Evolutionary conservation across 1,284 basidiomycete genomes (phyloP).

Genomic region (Microbotryomycetes sp.): DNA sequence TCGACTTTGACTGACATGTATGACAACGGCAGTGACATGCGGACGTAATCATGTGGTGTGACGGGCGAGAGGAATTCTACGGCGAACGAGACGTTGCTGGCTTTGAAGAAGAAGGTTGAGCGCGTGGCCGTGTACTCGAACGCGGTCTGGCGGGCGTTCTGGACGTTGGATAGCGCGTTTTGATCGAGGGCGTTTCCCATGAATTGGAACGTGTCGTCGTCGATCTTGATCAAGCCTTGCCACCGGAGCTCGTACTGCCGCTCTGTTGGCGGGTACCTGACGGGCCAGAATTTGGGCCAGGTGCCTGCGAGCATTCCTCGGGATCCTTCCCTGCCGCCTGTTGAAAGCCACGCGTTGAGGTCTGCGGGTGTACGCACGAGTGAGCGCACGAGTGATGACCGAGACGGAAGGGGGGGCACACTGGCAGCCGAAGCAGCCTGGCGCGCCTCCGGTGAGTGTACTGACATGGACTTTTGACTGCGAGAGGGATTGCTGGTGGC

Average conservation of each 20-base stretch:
- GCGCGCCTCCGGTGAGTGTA: no score
- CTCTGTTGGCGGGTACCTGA: slow-evolving; percentile 14
- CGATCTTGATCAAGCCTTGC: slow-evolving; percentile 28
- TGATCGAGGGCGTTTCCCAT: slow-evolving; percentile 16
- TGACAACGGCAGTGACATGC: slow-evolving; percentile 26
- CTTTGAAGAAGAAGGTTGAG: slow-evolving; percentile 21
- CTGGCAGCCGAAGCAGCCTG: no score
- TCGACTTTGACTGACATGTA: slow-evolving; percentile 24
- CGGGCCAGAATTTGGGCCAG: slow-evolving; percentile 32
- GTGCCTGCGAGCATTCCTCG: slow-evolving; percentile 24
- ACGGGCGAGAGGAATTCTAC: slow-evolving; percentile 28
- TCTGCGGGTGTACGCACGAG: slow-evolving; percentile 5
- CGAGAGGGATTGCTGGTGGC: slow-evolving; percentile 32
- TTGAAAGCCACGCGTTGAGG: slow-evolving; percentile 27
- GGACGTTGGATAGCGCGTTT: background rate
- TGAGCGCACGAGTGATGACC: background rate
- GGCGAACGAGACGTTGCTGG: slow-evolving; percentile 14
- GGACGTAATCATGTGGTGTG: slow-evolving; percentile 26
- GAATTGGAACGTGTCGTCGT: slow-evolving; percentile 27
- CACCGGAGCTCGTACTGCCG: slow-evolving; percentile 18
- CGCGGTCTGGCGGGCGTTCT: slow-evolving; percentile 4
- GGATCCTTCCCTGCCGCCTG: slow-evolving; percentile 16
- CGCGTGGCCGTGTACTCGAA: slow-evolving; percentile 20
- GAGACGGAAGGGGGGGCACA: background rate
- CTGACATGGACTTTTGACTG: slow-evolving; percentile 30